Evolutionary conservation across 2,329 filamentous ascomycete genomes (phyloP), one percentile per base, ranked within the genome.

Genomic region (Sporothrix globosa): DNA sequence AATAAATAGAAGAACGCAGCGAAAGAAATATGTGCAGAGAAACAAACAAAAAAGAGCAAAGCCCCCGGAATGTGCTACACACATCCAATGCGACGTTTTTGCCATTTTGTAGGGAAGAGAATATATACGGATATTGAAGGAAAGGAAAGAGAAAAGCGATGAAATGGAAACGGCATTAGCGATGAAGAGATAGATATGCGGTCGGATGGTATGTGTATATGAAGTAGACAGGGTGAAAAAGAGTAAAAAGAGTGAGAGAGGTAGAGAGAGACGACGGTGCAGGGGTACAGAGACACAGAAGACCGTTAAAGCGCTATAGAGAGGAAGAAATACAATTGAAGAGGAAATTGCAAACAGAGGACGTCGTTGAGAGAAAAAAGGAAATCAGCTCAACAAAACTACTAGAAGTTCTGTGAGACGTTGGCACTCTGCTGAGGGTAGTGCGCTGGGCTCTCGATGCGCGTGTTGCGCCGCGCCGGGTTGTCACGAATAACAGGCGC

Each of bases 401-500:
- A 19, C n/a, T 41, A 68, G n/a, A 99, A 99, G 81, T 99, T 99
- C 81, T 98, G 96, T 44, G 96, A 92, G 76, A 99, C 97, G 71
- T 96, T 96, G 52, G 92, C 92, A 76, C 92, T 97, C 83, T 97
- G 93, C 78, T 96, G 92, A 13, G 95, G 94, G 77, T 92, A 96
- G 73, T 96, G 92, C 58, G 92, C 88, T 2, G 93, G 91, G 78
- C 91, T 97, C 82, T 98, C 94, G 77, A 99, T 98, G 73, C 94
- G 89, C 14, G 96, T 97, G 82, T 97, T 97, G 74, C 96, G 88
- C 75, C 96, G 86, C 39, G 96, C 96, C 73, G 91, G 91, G 74
- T 98, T 96, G 79, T 99, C 96, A 70, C 94, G 89, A 74, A 99
- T 97, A 68, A 99, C 87, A 1, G 96, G 93, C 77, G 92, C 90